Base-by-base conservation (phyloP, 202 grass and related monocot genomes). In the Saccharum hybrid region DNA sequence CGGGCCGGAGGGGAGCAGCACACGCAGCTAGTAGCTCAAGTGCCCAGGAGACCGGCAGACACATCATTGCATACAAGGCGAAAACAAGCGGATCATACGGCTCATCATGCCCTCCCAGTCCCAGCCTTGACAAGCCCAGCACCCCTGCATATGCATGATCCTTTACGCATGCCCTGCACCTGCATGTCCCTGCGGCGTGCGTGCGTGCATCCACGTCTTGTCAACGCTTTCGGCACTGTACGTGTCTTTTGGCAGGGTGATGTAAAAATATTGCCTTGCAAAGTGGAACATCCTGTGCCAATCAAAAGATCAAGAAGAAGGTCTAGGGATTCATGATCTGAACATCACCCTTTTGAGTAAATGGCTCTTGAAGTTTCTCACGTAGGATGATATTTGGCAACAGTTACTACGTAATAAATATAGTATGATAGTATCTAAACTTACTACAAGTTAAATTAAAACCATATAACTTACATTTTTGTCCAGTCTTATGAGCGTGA, bases 81-180 rank as follows among this genome's bases (percentile, higher is more conserved):
- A 75, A 81, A 76, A 57, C 82, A 84, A 76, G 87, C 87, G 89
- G 85, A 91, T 94, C 89, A 85, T 89, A 80, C 84, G 92, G 89
- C 56, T 75, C 87, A 92, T 94, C 72, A 94, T 90, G 68, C 76
- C 13, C 48, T 52, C 48, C 52, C 43, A 46, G 0, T 46, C 43
- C 43, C 45, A 48, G 45, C 60, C 48, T 49, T 49, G 48, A 15
- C 15, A 21, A 21, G 33, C 73, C 39, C 28, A 2, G 22, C 8
- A 11, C 31, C 33, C 31, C 48, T 49, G 48, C 23, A 33, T 48
- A 33, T 48, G 75, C 51, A 33, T 59, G 75, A 83, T 87, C 43
- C 70, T 84, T 21, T 79, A 63, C 9, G 80, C 79, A 56, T n/a
- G 51, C 51, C 51, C 51, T 54, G 51, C 16, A 56, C 3, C 18